These are phyloP conservation scores for Truncatella angustata DNA, from an alignment of 2,329 filamentous ascomycete species.

Conservation along the genomic window DNA sequence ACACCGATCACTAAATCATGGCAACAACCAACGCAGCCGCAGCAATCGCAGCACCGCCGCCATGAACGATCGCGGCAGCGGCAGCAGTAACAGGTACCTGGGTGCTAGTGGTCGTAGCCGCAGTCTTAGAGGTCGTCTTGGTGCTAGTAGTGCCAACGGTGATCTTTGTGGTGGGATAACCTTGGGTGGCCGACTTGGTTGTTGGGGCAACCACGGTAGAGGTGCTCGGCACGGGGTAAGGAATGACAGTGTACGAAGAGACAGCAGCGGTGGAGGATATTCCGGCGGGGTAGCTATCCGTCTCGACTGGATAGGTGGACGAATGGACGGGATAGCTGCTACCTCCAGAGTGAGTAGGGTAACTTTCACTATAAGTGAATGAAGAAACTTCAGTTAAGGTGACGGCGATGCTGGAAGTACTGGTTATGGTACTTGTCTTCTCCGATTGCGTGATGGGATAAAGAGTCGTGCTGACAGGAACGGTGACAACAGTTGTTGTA, in stretches of 20 bases:
- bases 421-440: neutral
- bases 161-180: neutral
- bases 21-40: conserved; percentile 2
- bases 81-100: conserved; percentile 5
- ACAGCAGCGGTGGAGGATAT: neutral
- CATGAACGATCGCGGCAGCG: conserved; percentile 1
- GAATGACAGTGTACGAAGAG: neutral
- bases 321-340: neutral
- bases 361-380: neutral
- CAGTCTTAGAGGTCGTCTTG: neutral
- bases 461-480: conserved; percentile 8
- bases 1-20: conserved; percentile 6
- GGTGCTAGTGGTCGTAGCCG: neutral
- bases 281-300: neutral
- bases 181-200: neutral
- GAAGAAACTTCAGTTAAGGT: conserved; percentile 4
- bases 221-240: neutral
- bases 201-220: neutral
- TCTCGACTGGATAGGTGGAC: neutral
- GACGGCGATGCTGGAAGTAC: neutral
- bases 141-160: neutral
- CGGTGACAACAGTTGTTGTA: neutral
- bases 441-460: neutral
- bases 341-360: neutral
- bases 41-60: conserved; percentile 3